Evolutionary conservation across 2,329 filamentous ascomycete genomes (phyloP), one percentile per base, ranked within the genome.

Genomic region (Neocucurbitaria cava): DNA sequence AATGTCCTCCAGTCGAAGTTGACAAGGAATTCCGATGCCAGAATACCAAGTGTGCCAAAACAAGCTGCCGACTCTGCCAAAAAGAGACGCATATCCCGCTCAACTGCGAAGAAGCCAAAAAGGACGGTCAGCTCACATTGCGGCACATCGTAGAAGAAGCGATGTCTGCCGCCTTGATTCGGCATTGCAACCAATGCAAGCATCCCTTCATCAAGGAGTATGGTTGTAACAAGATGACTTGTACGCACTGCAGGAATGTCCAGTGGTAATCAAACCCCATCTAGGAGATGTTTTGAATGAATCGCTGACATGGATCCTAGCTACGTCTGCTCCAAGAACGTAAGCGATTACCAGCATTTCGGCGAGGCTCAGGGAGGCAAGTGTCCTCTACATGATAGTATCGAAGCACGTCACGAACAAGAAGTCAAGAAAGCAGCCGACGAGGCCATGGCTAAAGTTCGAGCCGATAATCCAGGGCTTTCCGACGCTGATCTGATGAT

Each of bases 211-310:
- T 96, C 71, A 96, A 96, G 70, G 84, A 88, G 31, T 72, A 79
- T 28, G 92, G 92, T 2, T 96, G 92, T 78, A 96, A 96, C 77
- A 93, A 93, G 76, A 91, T 96, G 84, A 82, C 74, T 0, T 96
- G 92, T 72, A 79, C 84, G 0, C 82, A 82, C n/a, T 87, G 85
- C 63, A 55, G 65, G 3, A 81, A 81, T 39, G 54, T 78, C 7
- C 84, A 87, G 73, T 87, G 85, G 74, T 84, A 81, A 57, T 66
- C 76, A n/a, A n/a, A 10, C 1, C 5, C 10, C n/a, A 11, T 13
- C 18, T 3, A 5, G 31, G 15, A 35, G n/a, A 8, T 1, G 2
- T 17, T n/a, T 7, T 15, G 23, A 8, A 13, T 13, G 1, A n/a
- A 10, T 33, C n/a, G 39, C 58, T 66, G 40, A 64, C 35, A 4